Base-by-base conservation (phyloP, 208 protist genomes). In the Sergeia podlipaevii region DNA sequence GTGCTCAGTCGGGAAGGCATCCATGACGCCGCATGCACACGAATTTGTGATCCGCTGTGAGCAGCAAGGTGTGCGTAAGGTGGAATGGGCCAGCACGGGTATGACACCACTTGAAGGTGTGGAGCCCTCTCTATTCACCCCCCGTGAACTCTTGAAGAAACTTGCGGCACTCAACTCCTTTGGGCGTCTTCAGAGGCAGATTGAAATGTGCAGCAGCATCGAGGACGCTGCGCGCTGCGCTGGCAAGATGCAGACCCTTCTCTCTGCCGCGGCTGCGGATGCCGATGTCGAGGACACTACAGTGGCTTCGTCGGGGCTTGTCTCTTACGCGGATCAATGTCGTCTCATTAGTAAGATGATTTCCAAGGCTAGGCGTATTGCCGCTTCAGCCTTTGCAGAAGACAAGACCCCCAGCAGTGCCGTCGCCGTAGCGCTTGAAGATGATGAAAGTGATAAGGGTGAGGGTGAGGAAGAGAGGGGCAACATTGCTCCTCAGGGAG, bases 1-100 rank as follows among this genome's bases (percentile, higher is more conserved):
- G 23, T 85, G 75, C 53, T 72, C 76, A 8, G 39, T 73, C 23
- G 61, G 63, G n/a, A 72, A 71, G 21, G 44, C 48, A 4, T 30
- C 65, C 1, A 70, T 87, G 48, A 54, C 39, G 7, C 80, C 83
- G 0, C 37, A 70, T 3, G 75, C 69, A 13, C 87, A 91, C 53
- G 83, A 95, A 54, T 95, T 89, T 55, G 41, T 90, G 17, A 86
- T 95, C 39, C 87, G 83, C 41, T 91, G 83, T 48, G 83, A 95
- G 48, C 70, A 87, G 47, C 47, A 75, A 11, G 80, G 83, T 15
- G 80, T 95, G 34, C 66, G 67, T n/a, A 78, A 71, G 46, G 24
- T 51, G 7, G 58, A 61, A 15, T 90, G 81, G 84, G 60, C 33
- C 2, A 34, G 24, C 0, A 60, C 53, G 8, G 49, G 53, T 1